Conservation (phyloP, 2,329 filamentous ascomycete species). For the Coniochaeta prunicola region DNA sequence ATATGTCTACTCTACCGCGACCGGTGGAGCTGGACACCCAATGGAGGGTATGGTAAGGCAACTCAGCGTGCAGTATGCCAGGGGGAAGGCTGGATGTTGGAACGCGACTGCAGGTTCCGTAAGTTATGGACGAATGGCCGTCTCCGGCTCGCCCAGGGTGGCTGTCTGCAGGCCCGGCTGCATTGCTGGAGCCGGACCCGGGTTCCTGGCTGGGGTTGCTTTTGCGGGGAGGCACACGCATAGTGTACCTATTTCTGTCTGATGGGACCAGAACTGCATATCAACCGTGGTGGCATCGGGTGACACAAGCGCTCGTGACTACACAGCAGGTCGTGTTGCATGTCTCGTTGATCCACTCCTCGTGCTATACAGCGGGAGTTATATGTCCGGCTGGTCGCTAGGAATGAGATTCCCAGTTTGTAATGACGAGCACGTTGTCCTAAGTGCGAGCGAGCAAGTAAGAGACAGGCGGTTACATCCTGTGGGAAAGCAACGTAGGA, state of each 20-base stretch:
- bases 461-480: background rate
- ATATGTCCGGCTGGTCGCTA: background rate
- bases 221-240: background rate
- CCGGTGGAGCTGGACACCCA: background rate
- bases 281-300: background rate
- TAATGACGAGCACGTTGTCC: background rate
- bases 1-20: background rate
- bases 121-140: background rate
- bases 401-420: background rate
- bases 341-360: background rate
- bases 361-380: background rate
- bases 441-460: background rate
- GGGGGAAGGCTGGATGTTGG: background rate
- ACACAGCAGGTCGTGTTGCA: background rate
- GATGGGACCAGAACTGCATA: background rate
- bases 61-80: background rate
- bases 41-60: background rate
- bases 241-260: background rate
- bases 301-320: background rate
- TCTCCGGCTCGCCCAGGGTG: background rate
- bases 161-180: conserved; percentile 9
- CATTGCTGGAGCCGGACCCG: conserved; percentile 11
- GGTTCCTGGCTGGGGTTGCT: conserved; percentile 13
- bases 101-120: conserved; percentile 10
- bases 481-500: background rate